These are phyloP conservation scores for Erodium maritimum DNA, from an alignment of 345 rosid species.

Conservation along the genomic window DNA sequence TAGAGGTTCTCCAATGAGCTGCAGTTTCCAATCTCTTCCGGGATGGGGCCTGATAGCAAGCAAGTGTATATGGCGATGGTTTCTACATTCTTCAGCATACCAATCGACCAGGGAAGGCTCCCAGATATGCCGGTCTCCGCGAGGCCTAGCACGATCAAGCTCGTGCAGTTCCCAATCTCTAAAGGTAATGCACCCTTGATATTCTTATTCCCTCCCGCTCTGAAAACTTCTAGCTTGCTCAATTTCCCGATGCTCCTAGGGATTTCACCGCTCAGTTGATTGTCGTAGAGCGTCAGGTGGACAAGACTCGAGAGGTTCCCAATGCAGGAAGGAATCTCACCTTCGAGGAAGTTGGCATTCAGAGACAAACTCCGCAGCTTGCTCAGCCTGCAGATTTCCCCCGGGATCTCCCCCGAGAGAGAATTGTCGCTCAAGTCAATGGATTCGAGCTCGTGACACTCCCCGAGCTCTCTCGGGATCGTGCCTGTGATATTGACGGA, in stretches of 20 bases:
- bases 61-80: constrained; percentile 30
- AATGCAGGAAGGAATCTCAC: constrained; percentile 8
- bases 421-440: constrained; percentile 14
- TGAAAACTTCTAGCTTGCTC: constrained; percentile 20
- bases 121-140: constrained; percentile 41
- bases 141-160: constrained; percentile 31
- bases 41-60: constrained; percentile 27
- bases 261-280: constrained; percentile 10
- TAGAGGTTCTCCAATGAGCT: constrained; percentile 30
- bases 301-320: constrained; percentile 17
- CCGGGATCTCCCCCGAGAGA: constrained; percentile 11
- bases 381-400: constrained; percentile 10
- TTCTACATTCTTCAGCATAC: constrained; percentile 25
- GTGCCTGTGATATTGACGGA: constrained; percentile 12
- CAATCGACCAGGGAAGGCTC: constrained; percentile 28
- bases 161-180: constrained; percentile 39
- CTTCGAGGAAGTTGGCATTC: constrained; percentile 12
- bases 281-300: constrained; percentile 15
- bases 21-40: constrained; percentile 36
- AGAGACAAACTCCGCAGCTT: constrained; percentile 12
- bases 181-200: constrained; percentile 27
- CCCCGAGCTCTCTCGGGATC: constrained; percentile 14
- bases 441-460: constrained; percentile 5
- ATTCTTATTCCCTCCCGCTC: constrained; percentile 39
- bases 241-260: constrained; percentile 15